Evolutionary conservation across 352 stramenopile genomes (phyloP), one percentile per base, ranked within the genome.

Genomic region (Phytophthora tubulina): DNA sequence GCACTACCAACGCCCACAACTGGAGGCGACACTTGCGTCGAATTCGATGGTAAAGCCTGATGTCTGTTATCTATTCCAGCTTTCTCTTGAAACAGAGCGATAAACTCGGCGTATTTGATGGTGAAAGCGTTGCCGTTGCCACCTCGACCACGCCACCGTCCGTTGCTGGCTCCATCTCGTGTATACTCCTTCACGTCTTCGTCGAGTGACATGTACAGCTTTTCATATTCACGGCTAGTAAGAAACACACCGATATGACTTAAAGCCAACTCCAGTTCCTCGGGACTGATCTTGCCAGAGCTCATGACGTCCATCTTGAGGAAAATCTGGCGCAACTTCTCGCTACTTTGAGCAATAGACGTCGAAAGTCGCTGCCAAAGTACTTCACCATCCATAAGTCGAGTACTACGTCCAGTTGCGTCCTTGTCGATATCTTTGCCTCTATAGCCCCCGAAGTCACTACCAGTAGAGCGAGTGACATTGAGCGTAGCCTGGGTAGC

Each of bases 271-370:
- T 91, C 82, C 55, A 93, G 87, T 45, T 95, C 87, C 14, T 93
- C 84, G 8, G 79, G 81, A 33, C 57, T 90, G 36, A 95, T 73
- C 48, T 78, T 84, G 0, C 81, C 87, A 0, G 84, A 81, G 64
- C 84, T 89, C 67, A 80, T 78, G 15, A 95, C 85, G 55, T 95
- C 87, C 81, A 95, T 93, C 36, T 91, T 92, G 38, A 90, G 80
- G 59, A 91, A 95, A 56, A 95, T 85, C 52, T 91, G 84, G 31
- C 76, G 75, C 27, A 93, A 77, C 30, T 95, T 95, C 53, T 92
- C 87, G 38, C 84, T 70, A 27, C 76, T 82, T 52, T 86, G 71
- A 6, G 70, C 63, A 9, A 92, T 79, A 2, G 78, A 60, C 38
- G 85, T 79, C n/a, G 76, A 65, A 44, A 94, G 79, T 31, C 84